phyloP scores from a whole-genome alignment of 768 basidiomycete genomes.

The Trametes elegans region DNA sequence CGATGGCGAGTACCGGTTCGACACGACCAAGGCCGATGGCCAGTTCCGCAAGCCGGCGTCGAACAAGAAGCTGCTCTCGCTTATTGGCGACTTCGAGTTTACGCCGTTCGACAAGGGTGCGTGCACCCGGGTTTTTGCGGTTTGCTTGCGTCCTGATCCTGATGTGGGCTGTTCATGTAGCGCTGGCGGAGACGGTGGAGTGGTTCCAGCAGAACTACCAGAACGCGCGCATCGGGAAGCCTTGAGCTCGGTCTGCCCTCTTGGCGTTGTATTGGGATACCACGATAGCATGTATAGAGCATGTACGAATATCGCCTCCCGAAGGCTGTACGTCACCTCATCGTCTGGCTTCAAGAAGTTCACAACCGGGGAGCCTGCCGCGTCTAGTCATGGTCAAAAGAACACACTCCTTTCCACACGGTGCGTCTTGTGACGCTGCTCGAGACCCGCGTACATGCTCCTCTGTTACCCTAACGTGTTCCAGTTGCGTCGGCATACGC shows the following conservation, averaged over 20 bases:
- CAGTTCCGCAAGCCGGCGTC: constrained; percentile 97
- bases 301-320: too few species aligned
- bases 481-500: too few species aligned
- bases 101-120: constrained; percentile 86
- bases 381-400: too few species aligned
- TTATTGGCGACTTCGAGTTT: constrained; percentile 83
- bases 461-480: too few species aligned
- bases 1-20: constrained; percentile 77
- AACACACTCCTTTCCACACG: too few species aligned
- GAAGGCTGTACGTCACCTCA: too few species aligned
- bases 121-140: constrained; percentile 16
- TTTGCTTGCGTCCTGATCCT: background rate
- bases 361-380: too few species aligned
- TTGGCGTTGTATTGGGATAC: too few species aligned
- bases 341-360: too few species aligned
- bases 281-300: background rate
- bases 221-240: constrained; percentile 59
- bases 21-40: constrained; percentile 81
- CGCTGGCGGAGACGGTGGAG: constrained; percentile 71
- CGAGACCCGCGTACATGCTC: too few species aligned
- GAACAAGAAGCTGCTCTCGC: constrained; percentile 78
- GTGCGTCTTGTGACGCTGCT: too few species aligned
- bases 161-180: constrained; percentile 34
- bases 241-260: background rate
- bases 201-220: constrained; percentile 89